Base-by-base conservation (phyloP, 1,284 basidiomycete genomes). In the Pseudozyma tsukubaensis region DNA sequence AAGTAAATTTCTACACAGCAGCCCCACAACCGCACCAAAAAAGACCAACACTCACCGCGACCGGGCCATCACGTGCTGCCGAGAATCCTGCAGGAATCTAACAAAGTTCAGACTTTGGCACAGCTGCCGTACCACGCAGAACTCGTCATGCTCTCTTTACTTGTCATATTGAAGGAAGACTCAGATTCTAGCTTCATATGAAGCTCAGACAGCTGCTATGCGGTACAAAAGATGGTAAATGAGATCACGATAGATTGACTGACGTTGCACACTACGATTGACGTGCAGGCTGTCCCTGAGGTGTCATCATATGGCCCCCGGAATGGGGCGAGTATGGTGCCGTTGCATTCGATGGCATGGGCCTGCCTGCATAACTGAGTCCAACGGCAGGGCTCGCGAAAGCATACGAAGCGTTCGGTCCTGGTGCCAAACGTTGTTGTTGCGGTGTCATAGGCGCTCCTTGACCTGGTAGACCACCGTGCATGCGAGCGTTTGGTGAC, bases 1-100 rank as follows among this genome's bases (percentile, higher is more conserved):
- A 18, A 59, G 10, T 53, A 63, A 70, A 63, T 70, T 70, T 63
- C 66, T 69, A 69, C 60, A 49, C 32, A 8, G 18, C 29, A 40
- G 35, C 44, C 12, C 8, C 19, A 18, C n/a, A n/a, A n/a, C n/a
- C n/a, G n/a, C n/a, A n/a, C n/a, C n/a, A 34, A 14, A 14, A 21
- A 21, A 63, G 60, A 70, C 56, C 67, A 70, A 70, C 67, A 70
- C 67, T 57, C 32, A 59, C 32, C 67, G 67, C 67, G 67, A 59
- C 57, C 19, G 44, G 57, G 21, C 24, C 44, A 44, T 70, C 67
- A 70, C 67, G 60, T 70, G 67, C 56, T 40, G 2, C 12, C 21
- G 19, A 1, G 14, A 6, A 8, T 24, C 18, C 19, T 32, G 1
- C 7, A 43, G 12, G 1, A 21, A 57, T 39, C 48, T 59, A 59